Evolutionary conservation across 345 rosid species (phyloP), one percentile per base, ranked within the genome.

Genomic region (Acer negundo): DNA sequence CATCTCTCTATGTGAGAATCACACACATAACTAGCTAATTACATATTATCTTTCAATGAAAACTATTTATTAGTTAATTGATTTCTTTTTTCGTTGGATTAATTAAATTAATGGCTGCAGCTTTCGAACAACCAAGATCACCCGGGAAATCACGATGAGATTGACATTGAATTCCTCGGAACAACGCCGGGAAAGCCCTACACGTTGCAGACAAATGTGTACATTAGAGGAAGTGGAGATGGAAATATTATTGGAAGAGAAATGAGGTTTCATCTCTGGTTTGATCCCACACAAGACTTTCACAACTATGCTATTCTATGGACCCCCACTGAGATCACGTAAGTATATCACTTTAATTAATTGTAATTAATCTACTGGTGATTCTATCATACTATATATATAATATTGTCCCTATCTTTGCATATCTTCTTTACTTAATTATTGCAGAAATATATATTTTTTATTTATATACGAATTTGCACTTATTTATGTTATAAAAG

Each of bases 161-260:
- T 95, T 4, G 99, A 93, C 75, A 90, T 95, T 12, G 98, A 95
- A 82, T 93, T 95, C 77, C 89, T 95, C 1, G 99, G 99, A 76
- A 92, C 97, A 8, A 92, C 87, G 0, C 89, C 86, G 0, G 93
- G 74, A 19, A 87, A 92, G 80, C 96, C 93, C 4, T 95, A 95
- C 74, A 88, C 89, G 55, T 82, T 95, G 76, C 99, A 95, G 82
- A 95, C 99, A 4, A 95, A 95, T 72, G 98, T 95, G 4, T 95
- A 86, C 79, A 88, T 89, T 1, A 90, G 91, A 85, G 99, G 99
- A 70, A 95, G 96, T 81, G 98, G 99, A 2, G 99, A 93, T 82
- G 81, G 92, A 42, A 88, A 82, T 76, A 73, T 89, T 28, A 75
- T 93, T 44, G 99, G 99, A 28, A 83, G 99, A 79, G 99, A 95